Evolutionary conservation across 73 alveolate species (phyloP).

Genomic region (Paramecium sonneborni): DNA sequence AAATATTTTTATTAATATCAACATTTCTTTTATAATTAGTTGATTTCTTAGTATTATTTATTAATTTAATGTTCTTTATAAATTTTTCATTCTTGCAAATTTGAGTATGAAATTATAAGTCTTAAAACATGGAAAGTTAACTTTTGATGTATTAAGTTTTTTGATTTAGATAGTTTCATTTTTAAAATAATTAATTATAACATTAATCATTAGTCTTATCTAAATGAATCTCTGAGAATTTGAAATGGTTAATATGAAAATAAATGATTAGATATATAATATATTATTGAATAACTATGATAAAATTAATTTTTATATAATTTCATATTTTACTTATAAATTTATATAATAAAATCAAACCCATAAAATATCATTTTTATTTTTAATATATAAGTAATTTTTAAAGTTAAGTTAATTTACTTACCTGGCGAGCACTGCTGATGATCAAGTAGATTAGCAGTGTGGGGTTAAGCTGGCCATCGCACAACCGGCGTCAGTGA

Average conservation of each 20-base stretch:
- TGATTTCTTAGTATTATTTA: neutral
- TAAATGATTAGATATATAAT: neutral
- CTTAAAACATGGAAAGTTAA: neutral
- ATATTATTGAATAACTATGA: neutral
- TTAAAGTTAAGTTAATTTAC: neutral
- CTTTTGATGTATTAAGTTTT: neutral
- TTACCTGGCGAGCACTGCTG: slow-evolving; percentile 65
- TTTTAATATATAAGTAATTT: neutral
- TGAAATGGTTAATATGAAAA: neutral
- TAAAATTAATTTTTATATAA: neutral
- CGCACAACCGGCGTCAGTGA: slow-evolving; percentile 64
- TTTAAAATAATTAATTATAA: neutral
- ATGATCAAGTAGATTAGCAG: slow-evolving; percentile 53
- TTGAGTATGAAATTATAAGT: neutral
- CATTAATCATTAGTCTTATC: neutral
- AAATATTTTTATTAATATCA: neutral
- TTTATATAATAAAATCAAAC: neutral
- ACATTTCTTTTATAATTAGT: neutral
- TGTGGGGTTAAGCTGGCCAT: slow-evolving; percentile 63
- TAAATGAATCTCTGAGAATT: neutral
- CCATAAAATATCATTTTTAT: neutral
- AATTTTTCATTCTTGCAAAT: neutral
- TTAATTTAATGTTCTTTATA: neutral
- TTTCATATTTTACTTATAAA: neutral
- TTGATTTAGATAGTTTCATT: neutral